A percentile compares a stretch with the other conserved stretches of the same genome.
phyloP scores from a whole-genome alignment of 192 early-diverging fungal species.

The Gigaspora rosea region DNA sequence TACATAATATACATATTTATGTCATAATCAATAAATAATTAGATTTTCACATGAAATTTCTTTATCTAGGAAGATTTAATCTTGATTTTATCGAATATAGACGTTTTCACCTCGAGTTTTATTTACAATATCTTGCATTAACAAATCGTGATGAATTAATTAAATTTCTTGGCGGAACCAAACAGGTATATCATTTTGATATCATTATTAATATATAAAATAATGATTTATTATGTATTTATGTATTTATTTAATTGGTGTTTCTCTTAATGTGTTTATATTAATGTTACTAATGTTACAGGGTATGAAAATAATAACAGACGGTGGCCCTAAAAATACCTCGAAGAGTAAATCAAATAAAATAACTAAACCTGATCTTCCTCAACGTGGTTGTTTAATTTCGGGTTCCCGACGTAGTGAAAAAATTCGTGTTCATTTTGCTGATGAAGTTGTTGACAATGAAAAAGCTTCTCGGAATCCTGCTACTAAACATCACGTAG shows the following conservation, averaged over 20 bases:
- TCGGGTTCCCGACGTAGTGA: neutral
- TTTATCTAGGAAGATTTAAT: constrained; percentile 12
- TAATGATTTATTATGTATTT: neutral
- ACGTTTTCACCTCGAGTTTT: neutral
- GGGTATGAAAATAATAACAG: neutral
- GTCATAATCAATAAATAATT: neutral
- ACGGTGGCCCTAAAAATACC: neutral
- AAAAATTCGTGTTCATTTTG: constrained; percentile 1
- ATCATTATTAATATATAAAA: too few species aligned
- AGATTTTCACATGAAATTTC: neutral
- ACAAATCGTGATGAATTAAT: neutral
- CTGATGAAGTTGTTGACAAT: neutral
- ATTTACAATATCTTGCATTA: neutral
- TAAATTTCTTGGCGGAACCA: neutral
- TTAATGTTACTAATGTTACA: neutral
- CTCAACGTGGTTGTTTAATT: neutral
- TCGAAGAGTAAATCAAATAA: too few species aligned
- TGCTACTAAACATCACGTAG: neutral
- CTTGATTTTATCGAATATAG: neutral
- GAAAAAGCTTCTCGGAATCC: constrained; percentile 9
- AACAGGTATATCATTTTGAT: neutral
- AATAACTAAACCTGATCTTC: too few species aligned
- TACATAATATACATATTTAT: neutral
- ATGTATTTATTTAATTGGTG: neutral
- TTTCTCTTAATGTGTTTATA: neutral